phyloP scores from a whole-genome alignment of 176 grass and related monocot genomes.

The Oryza punctata region DNA sequence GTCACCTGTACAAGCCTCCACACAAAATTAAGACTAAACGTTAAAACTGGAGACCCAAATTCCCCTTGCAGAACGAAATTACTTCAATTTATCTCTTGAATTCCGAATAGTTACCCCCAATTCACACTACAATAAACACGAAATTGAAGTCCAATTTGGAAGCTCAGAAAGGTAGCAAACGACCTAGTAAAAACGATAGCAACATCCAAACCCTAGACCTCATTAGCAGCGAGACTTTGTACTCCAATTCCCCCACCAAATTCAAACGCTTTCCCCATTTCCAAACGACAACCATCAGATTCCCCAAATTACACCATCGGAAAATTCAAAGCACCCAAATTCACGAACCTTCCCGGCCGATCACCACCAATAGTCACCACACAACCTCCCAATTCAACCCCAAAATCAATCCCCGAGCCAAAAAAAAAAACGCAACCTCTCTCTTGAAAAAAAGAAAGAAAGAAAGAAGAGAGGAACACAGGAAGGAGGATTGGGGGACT shows the following conservation, averaged over 20 bases:
- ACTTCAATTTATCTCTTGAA: background rate
- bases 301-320: background rate
- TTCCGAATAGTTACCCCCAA: background rate
- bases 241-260: background rate
- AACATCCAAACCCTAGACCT: background rate
- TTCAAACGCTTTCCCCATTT: background rate
- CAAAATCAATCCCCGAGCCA: background rate
- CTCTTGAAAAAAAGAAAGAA: background rate
- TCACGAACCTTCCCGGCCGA: background rate
- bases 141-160: background rate
- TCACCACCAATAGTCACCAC: background rate
- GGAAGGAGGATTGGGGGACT: background rate
- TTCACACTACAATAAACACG: background rate
- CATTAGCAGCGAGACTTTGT: background rate
- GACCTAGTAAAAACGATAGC: background rate
- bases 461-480: background rate
- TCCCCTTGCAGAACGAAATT: background rate
- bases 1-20: constrained; percentile 52
- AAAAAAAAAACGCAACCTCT: background rate
- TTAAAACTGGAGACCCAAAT: background rate
- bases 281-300: background rate
- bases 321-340: constrained; percentile 16
- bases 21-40: constrained; percentile 7
- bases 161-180: background rate
- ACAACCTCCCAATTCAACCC: constrained; percentile 40